Evolutionary conservation across 441 rosid genomes (phyloP), one percentile per base, ranked within the genome.

Genomic region (Brassica balearica): DNA sequence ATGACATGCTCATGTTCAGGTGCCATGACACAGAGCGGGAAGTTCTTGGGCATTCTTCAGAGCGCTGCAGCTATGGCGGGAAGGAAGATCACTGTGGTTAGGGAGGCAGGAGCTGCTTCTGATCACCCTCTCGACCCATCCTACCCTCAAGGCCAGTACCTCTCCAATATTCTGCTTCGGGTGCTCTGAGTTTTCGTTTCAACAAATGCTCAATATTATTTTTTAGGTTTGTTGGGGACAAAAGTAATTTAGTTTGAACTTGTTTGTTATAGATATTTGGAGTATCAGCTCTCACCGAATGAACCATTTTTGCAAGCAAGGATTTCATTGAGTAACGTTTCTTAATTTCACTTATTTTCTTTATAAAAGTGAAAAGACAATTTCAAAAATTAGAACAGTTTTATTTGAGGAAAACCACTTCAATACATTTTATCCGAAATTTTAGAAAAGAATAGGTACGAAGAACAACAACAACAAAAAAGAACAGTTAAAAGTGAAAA

Each of bases 1-100:
- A 94, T 94, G 97, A 92, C 97, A 15, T 94, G 97, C 65, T 92
- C 97, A n/a, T 95, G 97, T 83, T 95, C 97, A 2, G 97, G 98
- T 79, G 97, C 97, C 6, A 90, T 92, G 93, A 91, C 98, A 12
- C 94, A 88, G 80, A 95, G 98, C 58, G 95, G 98, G 8, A 85
- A 67, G 77, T 88, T 92, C 88, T 63, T 89, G 80, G 87, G 86
- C 12, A 80, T 86, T 77, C 94, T 91, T 32, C 92, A 92, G 91
- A 88, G 89, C 23, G 97, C 97, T 46, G 91, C 97, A 68, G 71
- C 88, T 6, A 82, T 69, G 74, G 96, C 89, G 0, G 92, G 91
- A 68, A 88, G 86, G 85, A 91, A 85, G 77, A 86, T 91, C 80
- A 89, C 92, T 3, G 80, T 91, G 71, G 25, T 91, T 23, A 77